Evolutionary conservation across 108 stramenopile species (phyloP).

Genomic region (Tribonema minus): DNA sequence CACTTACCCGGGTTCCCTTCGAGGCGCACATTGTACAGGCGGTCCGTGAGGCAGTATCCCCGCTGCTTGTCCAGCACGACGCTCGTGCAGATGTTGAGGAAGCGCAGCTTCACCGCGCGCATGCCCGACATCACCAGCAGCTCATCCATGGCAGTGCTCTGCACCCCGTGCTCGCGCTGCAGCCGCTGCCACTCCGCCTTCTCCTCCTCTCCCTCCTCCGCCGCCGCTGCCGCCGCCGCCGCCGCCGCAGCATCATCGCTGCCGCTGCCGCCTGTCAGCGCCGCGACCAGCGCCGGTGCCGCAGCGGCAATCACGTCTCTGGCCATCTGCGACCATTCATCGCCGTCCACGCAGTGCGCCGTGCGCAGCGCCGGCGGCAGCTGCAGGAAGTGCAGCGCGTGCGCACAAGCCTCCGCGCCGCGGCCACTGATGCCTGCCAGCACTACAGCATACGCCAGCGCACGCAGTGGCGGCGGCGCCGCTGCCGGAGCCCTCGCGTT

Average conservation of each 20-base stretch:
- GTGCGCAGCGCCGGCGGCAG: neutral
- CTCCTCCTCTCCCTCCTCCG: neutral
- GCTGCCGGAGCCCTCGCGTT: too few relatives aligned
- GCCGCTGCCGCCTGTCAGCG: too few relatives aligned
- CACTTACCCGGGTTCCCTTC: slow-evolving; percentile 51
- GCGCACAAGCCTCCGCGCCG: neutral
- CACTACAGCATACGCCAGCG: neutral
- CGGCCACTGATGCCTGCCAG: neutral
- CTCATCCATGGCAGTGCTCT: slow-evolving; percentile 17
- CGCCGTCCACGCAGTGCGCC: neutral
- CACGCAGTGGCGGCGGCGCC: neutral
- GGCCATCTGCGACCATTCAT: neutral
- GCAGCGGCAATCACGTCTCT: neutral
- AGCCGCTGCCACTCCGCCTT: slow-evolving; percentile 1
- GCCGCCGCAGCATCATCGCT: neutral
- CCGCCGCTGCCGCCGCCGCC: neutral
- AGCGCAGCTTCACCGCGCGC: slow-evolving; percentile 6
- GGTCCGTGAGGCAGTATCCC: slow-evolving; percentile 2
- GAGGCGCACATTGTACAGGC: slow-evolving; percentile 36
- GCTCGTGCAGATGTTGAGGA: slow-evolving; percentile 8
- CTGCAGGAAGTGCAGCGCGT: neutral
- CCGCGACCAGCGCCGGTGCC: neutral
- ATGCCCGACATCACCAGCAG: slow-evolving; percentile 35
- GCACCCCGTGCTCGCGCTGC: slow-evolving; percentile 1
- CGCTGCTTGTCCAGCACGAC: slow-evolving; percentile 2